Evolutionary conservation across 2,329 filamentous ascomycete genomes (phyloP).

Genomic region (Zalaria obscura): DNA sequence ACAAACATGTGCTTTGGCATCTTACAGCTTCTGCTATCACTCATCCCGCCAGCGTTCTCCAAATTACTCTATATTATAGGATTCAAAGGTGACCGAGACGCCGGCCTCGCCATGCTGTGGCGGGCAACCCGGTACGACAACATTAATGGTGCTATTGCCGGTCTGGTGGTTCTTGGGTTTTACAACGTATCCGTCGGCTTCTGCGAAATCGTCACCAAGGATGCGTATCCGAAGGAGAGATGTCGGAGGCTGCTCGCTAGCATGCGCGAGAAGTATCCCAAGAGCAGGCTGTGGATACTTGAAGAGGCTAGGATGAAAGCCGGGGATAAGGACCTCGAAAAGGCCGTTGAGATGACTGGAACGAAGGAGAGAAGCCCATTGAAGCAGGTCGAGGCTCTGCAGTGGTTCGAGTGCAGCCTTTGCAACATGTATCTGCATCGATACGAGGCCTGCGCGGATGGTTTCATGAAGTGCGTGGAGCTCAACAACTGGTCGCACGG

Average conservation of each 20-base stretch:
- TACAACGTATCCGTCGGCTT: constrained; percentile 79
- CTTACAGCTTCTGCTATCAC: constrained; percentile 72
- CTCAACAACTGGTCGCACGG: constrained; percentile 86
- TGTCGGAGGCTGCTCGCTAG: constrained; percentile 53
- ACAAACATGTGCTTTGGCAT: constrained; percentile 83
- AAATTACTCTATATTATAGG: constrained; percentile 77
- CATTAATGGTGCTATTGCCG: constrained; percentile 83
- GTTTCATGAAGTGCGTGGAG: constrained; percentile 61
- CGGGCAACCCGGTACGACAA: constrained; percentile 69
- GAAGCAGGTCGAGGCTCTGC: constrained; percentile 76
- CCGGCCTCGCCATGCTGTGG: constrained; percentile 80
- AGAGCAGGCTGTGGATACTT: constrained; percentile 71
- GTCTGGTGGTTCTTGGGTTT: constrained; percentile 66
- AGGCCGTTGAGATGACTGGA: constrained; percentile 47
- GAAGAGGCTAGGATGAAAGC: constrained; percentile 72
- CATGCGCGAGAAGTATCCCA: constrained; percentile 67
- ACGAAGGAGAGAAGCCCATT: constrained; percentile 45
- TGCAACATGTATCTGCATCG: constrained; percentile 66
- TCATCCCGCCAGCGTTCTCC: constrained; percentile 85
- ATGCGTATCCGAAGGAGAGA: constrained; percentile 52
- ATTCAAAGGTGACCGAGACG: constrained; percentile 75
- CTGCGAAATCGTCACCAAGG: constrained; percentile 69
- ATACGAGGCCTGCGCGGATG: constrained; percentile 58
- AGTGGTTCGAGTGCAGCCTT: constrained; percentile 71
- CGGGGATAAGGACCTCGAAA: constrained; percentile 49